Base-by-base conservation (phyloP, 2,329 filamentous ascomycete genomes). In the Arthrinium phaeospermum region DNA sequence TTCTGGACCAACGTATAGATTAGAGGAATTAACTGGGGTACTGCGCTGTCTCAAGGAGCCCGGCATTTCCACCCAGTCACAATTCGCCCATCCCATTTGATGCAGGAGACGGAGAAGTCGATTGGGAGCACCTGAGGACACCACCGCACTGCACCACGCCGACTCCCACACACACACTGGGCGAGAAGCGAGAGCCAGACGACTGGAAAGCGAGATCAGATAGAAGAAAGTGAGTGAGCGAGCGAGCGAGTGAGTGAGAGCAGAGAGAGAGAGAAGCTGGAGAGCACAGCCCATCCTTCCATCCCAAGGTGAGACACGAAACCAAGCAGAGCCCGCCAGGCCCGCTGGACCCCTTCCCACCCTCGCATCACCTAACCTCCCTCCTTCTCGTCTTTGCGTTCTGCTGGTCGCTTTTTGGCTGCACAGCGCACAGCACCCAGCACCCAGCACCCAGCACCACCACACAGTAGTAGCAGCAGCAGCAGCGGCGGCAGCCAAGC, bases 311-410 rank as follows among this genome's bases (percentile, higher is more conserved):
- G 67, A 69, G 67, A 69, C 67, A 49, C 67, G 67, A 69, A 69
- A 49, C 67, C 34, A 69, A 47, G 45, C 45, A 34, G 22, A 68
- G 34, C 57, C 57, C 57, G 57, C 57, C 57, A 14, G 57, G 57
- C 67, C 67, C 47, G 67, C 67, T 69, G 67, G 67, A 69, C 67
- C 67, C 67, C 47, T 41, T 49, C 67, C 44, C 67, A 68, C 67
- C 46, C 67, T 68, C 44, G 53, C 57, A 64, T 64, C 57, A 41
- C 57, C 57, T 64, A 41, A 64, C 57, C 34, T 34, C 34, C 34
- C 34, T 24, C 34, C 57, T 64, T 41, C 57, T 41, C 57, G 41
- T 41, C 57, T 41, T n/a, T 61, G 19, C 30, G 6, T 64, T 64
- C 34, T 37, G 57, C 57, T 64, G 57, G 34, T 64, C 57, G 34